Conservation (phyloP, 2,329 filamentous ascomycete genomes). For the Sporothrix euskadiensis region DNA sequence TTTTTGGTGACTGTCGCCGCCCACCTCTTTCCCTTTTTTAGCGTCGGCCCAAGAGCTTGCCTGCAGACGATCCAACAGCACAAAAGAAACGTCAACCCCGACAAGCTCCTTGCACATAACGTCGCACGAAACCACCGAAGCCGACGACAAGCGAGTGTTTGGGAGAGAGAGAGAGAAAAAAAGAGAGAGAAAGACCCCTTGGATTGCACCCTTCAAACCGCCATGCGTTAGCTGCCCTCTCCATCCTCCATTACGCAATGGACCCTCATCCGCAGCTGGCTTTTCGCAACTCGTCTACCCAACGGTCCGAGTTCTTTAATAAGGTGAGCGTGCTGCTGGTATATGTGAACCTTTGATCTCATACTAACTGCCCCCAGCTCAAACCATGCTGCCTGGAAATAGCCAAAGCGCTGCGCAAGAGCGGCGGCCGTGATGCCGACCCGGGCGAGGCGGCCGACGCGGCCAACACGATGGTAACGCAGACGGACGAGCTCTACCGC, state of each 20-base stretch:
- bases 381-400: conserved; percentile 64
- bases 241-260: conserved; percentile 23
- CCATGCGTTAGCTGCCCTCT: not conserved
- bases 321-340: conserved; percentile 30
- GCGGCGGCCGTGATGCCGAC: not conserved
- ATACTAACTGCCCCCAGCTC: conserved; percentile 46
- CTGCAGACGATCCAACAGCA: not conserved
- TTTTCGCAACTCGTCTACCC: conserved; percentile 34
- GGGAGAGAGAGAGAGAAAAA: not conserved
- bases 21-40: not conserved
- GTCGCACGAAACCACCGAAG: not conserved
- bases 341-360: no score
- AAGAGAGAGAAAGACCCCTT: no score
- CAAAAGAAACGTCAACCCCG: not conserved
- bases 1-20: not conserved
- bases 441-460: conserved; percentile 41
- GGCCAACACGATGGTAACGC: conserved; percentile 48
- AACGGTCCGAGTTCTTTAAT: conserved; percentile 35
- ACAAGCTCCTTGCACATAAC: not conserved
- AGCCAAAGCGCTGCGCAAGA: conserved; percentile 54
- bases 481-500: conserved; percentile 48
- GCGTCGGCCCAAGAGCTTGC: not conserved
- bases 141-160: conserved; percentile 4
- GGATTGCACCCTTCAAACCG: not conserved
- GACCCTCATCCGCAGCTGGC: conserved; percentile 24